These are phyloP conservation scores for Kodamaea ohmeri DNA, from an alignment of 1,139 yeast species.

Conservation along the genomic window DNA sequence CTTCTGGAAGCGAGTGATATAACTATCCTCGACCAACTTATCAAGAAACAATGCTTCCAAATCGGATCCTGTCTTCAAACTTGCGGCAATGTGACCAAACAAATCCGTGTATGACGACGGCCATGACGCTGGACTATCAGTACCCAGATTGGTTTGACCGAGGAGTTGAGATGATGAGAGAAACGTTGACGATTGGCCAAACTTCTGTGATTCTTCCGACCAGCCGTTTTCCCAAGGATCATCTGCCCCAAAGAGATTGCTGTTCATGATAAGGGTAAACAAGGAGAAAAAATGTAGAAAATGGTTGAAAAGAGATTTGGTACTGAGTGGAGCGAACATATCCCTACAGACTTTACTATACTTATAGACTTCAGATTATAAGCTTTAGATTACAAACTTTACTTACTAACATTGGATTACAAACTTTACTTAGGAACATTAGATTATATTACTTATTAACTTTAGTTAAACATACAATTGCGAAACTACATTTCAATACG, in stretches of 20 bases:
- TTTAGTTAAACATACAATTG: too few species aligned
- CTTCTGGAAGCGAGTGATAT: constrained; percentile 33
- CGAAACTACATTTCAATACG: too few species aligned
- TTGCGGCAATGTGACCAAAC: constrained; percentile 19
- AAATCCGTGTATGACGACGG: constrained; percentile 11
- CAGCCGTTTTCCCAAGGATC: constrained; percentile 49
- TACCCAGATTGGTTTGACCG: constrained; percentile 1
- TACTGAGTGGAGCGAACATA: neutral
- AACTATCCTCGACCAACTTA: constrained; percentile 27
- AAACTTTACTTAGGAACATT: too few species aligned
- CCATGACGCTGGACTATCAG: neutral
- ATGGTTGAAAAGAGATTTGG: neutral
- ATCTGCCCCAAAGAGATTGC: constrained; percentile 26
- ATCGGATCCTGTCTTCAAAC: constrained; percentile 28
- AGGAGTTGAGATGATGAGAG: constrained; percentile 15
- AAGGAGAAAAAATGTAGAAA: constrained; percentile 1
- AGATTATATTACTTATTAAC: too few species aligned
- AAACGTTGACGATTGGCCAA: constrained; percentile 5
- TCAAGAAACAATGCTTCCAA: constrained; percentile 31
- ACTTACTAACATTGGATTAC: too few species aligned
- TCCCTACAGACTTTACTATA: too few species aligned
- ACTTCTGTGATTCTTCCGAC: constrained; percentile 21
- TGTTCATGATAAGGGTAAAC: constrained; percentile 18
- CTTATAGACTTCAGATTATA: too few species aligned
- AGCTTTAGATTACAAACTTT: too few species aligned